phyloP scores from a whole-genome alignment of 352 stramenopile genomes.

The Heterotrichella gracilis region DNA sequence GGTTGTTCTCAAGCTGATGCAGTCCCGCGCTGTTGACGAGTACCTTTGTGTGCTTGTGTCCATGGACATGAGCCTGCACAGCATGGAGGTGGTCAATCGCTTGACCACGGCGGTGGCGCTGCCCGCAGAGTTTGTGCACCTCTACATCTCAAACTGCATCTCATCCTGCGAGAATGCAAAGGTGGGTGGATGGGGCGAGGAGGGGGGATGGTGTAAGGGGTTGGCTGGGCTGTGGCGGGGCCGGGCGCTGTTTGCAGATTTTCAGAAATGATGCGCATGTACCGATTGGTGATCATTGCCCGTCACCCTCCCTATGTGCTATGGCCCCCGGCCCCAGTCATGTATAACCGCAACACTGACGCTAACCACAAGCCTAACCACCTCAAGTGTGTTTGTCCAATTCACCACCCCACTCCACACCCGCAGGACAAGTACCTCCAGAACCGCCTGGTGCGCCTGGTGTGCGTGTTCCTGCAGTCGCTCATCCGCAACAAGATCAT shows the following conservation, averaged over 20 bases:
- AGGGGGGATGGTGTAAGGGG: too few relatives aligned
- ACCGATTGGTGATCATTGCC: too few relatives aligned
- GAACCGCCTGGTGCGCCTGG: conserved; percentile 73
- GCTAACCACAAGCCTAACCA: too few relatives aligned
- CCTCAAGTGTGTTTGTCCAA: too few relatives aligned
- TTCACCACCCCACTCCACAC: too few relatives aligned
- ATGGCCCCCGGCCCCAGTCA: too few relatives aligned
- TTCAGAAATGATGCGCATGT: too few relatives aligned
- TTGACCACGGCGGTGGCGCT: conserved; percentile 52
- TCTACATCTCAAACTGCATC: conserved; percentile 96
- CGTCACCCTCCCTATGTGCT: too few relatives aligned
- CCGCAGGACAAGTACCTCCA: conserved; percentile 87
- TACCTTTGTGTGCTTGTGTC: conserved; percentile 77
- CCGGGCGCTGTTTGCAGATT: too few relatives aligned
- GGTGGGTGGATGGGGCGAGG: too few relatives aligned
- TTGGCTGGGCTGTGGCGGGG: too few relatives aligned
- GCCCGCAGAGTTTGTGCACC: conserved; percentile 80
- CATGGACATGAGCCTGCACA: conserved; percentile 94
- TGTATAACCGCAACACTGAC: too few relatives aligned
- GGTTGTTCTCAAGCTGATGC: conserved; percentile 33
- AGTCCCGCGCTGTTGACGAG: conserved; percentile 55
- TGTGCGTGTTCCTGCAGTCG: conserved; percentile 88
- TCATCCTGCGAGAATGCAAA: conserved; percentile 86
- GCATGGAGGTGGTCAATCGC: conserved; percentile 80
- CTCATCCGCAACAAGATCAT: conserved; percentile 94